Evolutionary conservation across 148 eudicot genomes (phyloP), one percentile per base, ranked within the genome.

Genomic region (Rhododendron griersonianum): DNA sequence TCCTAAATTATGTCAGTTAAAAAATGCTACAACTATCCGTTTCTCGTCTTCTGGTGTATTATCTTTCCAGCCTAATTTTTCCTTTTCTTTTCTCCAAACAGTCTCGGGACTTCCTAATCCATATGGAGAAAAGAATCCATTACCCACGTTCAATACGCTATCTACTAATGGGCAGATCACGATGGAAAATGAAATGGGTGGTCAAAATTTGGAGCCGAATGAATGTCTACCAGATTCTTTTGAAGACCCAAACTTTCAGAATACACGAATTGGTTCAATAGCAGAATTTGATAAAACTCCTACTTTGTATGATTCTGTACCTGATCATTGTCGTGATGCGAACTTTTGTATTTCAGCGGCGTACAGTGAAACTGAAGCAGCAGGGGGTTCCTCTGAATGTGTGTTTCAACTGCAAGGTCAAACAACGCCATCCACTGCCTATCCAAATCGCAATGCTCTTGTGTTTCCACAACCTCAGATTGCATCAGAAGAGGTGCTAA

Each of bases 41-140:
- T 67, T 95, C 97, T 15, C 92, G 89, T 71, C 84, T 88, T 83
- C 94, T 88, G 73, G 91, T 92, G 35, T 37, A 82, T 28, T 86
- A 88, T 88, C 93, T 91, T 79, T 92, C 87, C 78, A 86, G 80
- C 61, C 25, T 61, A 61, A 61, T 61, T 23, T 2, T 23, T 61
- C 0, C 25, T 61, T 61, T 61, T 23, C 69, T 23, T 61, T 21
- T 91, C 93, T 81, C 95, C 96, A 13, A 69, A 61, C 69, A 61
- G 85, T 74, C 7, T 89, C 88, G 78, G 85, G 69, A 65, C 93
- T 89, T 73, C 74, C 85, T 59, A 92, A 89, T 81, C 80, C 85
- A 45, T 89, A 83, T n/a, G 88, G 87, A 55, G 90, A 91, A 82
- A 91, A 88, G 9, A 89, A 86, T 48, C 88, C 85, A 23, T 82